Percentiles rank a stretch among this genome's conserved stretches.
Conservation (phyloP, 2,329 filamentous ascomycete species). For the Graphilbum fragrans region DNA sequence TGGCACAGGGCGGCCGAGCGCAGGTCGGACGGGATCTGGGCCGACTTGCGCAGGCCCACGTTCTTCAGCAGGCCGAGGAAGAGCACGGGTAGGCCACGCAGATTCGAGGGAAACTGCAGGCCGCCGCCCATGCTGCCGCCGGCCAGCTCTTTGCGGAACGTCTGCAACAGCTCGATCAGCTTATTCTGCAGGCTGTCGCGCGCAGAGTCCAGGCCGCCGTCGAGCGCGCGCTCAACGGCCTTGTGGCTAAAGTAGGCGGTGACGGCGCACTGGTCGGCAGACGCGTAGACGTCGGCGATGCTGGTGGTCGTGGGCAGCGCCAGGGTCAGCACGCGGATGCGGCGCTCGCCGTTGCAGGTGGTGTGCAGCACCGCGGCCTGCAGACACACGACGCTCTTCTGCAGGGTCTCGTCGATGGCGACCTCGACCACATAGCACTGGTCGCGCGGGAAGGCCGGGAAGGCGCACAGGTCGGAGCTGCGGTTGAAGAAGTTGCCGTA, state of each 20-base stretch:
- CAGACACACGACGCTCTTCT: slow-evolving; percentile 83
- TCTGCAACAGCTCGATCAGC: slow-evolving; percentile 82
- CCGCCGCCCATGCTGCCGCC: slow-evolving; percentile 93
- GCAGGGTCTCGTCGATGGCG: slow-evolving; percentile 88
- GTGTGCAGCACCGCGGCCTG: slow-evolving; percentile 94
- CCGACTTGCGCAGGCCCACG: slow-evolving; percentile 81
- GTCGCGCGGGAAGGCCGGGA: slow-evolving; percentile 93
- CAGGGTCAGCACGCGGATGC: slow-evolving; percentile 88
- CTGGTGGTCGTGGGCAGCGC: slow-evolving; percentile 86
- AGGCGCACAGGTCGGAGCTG: slow-evolving; percentile 92
- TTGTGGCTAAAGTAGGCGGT: slow-evolving; percentile 95
- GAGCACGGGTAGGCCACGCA: slow-evolving; percentile 75
- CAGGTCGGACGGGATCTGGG: slow-evolving; percentile 88
- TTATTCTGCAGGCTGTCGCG: slow-evolving; percentile 86
- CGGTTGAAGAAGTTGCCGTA: slow-evolving; percentile 99
- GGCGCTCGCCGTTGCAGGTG: slow-evolving; percentile 91
- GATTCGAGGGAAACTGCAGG: slow-evolving; percentile 85
- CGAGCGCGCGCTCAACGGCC: slow-evolving; percentile 80
- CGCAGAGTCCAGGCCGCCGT: slow-evolving; percentile 71
- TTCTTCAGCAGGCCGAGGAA: slow-evolving; percentile 96
- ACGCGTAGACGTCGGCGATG: slow-evolving; percentile 84
- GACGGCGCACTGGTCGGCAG: slow-evolving; percentile 87
- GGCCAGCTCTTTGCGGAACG: slow-evolving; percentile 92
- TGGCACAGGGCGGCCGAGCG: slow-evolving; percentile 85
- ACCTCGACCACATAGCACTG: slow-evolving; percentile 98